Percentiles rank a stretch among this genome's conserved stretches.
Evolutionary conservation across 345 rosid genomes (phyloP).

Genomic region (Raphanus raphanistrum): DNA sequence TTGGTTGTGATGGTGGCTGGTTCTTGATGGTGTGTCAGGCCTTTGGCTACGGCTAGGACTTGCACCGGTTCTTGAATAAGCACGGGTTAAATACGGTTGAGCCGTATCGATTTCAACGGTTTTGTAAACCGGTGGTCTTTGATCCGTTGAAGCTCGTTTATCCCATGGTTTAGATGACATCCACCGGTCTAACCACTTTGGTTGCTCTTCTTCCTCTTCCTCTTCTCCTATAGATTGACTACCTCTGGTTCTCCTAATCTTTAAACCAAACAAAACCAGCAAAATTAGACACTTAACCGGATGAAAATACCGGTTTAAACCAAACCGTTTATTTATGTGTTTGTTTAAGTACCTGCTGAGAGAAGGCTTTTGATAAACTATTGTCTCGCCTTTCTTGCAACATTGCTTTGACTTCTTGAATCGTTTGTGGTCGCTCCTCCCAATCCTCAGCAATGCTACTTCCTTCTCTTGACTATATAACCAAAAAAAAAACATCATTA

Average conservation of each 20-base stretch:
- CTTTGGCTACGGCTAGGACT: slow-evolving; percentile 49
- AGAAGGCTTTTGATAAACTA: slow-evolving; percentile 53
- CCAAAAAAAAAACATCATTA: background rate
- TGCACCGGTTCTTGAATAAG: slow-evolving; percentile 41
- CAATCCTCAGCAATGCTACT: slow-evolving; percentile 75
- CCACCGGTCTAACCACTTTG: slow-evolving; percentile 63
- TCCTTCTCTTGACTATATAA: slow-evolving; percentile 69
- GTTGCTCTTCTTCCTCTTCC: slow-evolving; percentile 51
- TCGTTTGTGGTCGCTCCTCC: slow-evolving; percentile 69
- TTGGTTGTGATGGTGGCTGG: slow-evolving; percentile 48
- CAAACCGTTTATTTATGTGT: background rate
- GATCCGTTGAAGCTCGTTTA: slow-evolving; percentile 62
- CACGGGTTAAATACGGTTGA: slow-evolving; percentile 51
- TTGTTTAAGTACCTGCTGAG: slow-evolving; percentile 52
- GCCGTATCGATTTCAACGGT: slow-evolving; percentile 72
- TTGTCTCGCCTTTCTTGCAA: slow-evolving; percentile 64
- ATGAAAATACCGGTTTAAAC: background rate
- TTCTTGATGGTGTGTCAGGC: slow-evolving; percentile 57
- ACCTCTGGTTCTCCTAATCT: slow-evolving; percentile 54
- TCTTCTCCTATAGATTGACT: slow-evolving; percentile 58
- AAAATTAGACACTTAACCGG: background rate
- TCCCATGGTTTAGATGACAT: slow-evolving; percentile 65
- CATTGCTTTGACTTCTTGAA: slow-evolving; percentile 81
- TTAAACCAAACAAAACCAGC: background rate
- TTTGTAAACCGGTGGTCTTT: slow-evolving; percentile 54